Conservation (phyloP, 305 asterid species). For the Fraxinus albicans region DNA sequence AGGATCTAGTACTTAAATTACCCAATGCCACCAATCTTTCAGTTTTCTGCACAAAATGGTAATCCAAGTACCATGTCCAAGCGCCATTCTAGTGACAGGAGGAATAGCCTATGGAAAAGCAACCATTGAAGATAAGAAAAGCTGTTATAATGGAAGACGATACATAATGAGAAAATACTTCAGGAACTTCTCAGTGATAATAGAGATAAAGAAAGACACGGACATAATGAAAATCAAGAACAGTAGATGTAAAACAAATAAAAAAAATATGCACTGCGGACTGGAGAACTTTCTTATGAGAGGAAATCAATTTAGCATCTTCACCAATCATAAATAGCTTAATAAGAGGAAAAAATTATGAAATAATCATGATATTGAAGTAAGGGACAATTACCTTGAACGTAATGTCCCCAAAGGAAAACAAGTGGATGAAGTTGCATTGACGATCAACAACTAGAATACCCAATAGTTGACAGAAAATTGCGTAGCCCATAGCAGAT, state of each 20-base stretch:
- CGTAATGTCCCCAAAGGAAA: not conserved
- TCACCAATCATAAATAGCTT: not conserved
- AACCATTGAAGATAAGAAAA: not conserved
- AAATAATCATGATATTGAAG: conserved; percentile 3
- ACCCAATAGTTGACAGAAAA: conserved; percentile 1
- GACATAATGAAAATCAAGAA: not conserved
- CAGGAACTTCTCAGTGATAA: not conserved
- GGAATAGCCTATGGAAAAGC: conserved; percentile 74
- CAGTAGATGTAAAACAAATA: not conserved
- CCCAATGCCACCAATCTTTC: conserved; percentile 99
- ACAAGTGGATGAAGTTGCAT: not conserved
- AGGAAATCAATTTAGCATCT: not conserved
- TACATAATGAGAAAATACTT: not conserved
- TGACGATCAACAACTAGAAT: not conserved
- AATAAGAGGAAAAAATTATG: not conserved
- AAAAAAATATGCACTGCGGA: not conserved
- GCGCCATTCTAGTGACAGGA: conserved; percentile 92
- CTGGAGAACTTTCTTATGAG: not conserved
- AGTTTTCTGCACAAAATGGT: conserved; percentile 90
- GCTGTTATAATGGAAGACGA: not conserved
- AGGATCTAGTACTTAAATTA: conserved; percentile 32
- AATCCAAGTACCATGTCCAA: conserved; percentile 83
- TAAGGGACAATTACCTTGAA: not conserved
- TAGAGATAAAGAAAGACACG: not conserved
- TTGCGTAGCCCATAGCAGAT: not conserved